These are phyloP conservation scores for Boletus bicolor DNA, from an alignment of 768 basidiomycete species.

Conservation along the genomic window DNA sequence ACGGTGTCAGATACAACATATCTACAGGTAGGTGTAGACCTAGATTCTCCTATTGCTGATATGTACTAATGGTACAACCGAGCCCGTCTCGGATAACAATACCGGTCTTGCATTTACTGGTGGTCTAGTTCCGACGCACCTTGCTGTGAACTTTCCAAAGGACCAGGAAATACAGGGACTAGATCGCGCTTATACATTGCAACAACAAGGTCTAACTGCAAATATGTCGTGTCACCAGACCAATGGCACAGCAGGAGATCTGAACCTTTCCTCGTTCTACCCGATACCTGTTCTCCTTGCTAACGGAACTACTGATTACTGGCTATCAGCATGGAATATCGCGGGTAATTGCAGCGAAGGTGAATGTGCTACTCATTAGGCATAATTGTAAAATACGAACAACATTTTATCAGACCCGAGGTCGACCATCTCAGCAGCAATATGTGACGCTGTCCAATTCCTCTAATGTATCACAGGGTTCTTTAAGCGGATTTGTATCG, in stretches of 20 bases:
- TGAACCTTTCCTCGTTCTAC: not conserved
- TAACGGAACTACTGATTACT: slow-evolving; percentile 2
- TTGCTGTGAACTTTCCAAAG: not conserved
- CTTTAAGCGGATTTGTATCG: not conserved
- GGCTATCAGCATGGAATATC: slow-evolving; percentile 7
- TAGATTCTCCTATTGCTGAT: not conserved
- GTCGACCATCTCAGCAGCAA: slow-evolving; percentile 1
- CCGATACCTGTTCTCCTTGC: not conserved
- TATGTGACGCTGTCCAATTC: slow-evolving; percentile 4
- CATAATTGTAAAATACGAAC: not conserved
- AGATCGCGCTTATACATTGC: not conserved
- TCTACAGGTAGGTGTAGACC: slow-evolving; percentile 8
- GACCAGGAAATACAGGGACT: not conserved
- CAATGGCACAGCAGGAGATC: not conserved
- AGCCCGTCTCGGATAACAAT: not conserved
- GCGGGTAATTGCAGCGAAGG: not conserved
- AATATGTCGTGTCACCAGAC: slow-evolving; percentile 1
- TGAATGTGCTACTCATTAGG: not conserved
- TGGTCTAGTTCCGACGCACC: slow-evolving; percentile 2
- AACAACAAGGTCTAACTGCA: slow-evolving; percentile 22
- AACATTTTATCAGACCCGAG: not conserved
- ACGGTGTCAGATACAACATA: slow-evolving; percentile 16
- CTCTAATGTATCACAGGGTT: not conserved
- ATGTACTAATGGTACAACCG: not conserved
- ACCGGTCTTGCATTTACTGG: not conserved